These are phyloP conservation scores for Tylopilus plumbeoviolaceoides DNA, from an alignment of 768 basidiomycete species.

Conservation along the genomic window DNA sequence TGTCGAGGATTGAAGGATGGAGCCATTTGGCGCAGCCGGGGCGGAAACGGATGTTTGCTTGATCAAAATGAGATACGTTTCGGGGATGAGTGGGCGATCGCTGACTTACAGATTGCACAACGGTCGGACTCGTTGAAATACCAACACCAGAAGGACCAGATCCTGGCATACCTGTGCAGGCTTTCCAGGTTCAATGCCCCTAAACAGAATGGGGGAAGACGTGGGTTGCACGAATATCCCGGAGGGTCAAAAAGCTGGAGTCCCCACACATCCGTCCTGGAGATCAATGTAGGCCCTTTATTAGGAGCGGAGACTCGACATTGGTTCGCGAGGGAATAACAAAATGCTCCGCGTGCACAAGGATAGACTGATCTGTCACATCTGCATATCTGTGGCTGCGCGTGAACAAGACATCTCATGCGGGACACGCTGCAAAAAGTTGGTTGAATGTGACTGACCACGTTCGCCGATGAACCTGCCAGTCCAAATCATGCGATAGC, in stretches of 20 bases:
- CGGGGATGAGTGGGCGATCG: not conserved
- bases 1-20: not conserved
- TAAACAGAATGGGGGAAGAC: not conserved
- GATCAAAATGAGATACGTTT: not conserved
- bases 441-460: not conserved
- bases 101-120: slow-evolving; percentile 1
- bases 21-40: not conserved
- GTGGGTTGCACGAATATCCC: not conserved
- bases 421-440: not conserved
- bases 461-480: not conserved
- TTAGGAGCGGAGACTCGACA: slow-evolving; percentile 1
- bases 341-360: slow-evolving; percentile 6
- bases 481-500: not conserved
- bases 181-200: not conserved
- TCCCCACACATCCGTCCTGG: not conserved
- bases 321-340: slow-evolving; percentile 7
- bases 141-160: not conserved
- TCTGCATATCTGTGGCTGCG: slow-evolving; percentile 6
- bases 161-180: not conserved
- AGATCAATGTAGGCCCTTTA: slow-evolving; percentile 2
- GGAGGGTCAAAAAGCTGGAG: not conserved
- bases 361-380: not conserved
- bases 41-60: not conserved
- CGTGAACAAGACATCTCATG: not conserved
- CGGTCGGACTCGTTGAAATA: not conserved